phyloP scores from a whole-genome alignment of 1,284 basidiomycete species.

The Sutorius eximius region DNA sequence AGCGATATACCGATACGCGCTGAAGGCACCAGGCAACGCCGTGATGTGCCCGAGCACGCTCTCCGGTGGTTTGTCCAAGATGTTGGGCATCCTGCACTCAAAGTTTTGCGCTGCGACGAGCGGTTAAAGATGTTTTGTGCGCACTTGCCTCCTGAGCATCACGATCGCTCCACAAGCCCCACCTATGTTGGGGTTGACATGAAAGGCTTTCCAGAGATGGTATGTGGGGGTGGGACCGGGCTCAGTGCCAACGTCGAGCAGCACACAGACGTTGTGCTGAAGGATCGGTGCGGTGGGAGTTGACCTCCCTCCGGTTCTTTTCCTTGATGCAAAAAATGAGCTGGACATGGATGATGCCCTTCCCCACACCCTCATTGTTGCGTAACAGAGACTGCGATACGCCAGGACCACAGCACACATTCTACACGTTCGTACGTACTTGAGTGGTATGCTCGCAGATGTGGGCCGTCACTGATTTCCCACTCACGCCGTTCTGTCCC shows the following conservation, averaged over 20 bases:
- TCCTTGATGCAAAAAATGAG: constrained; percentile 95
- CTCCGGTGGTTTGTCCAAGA: constrained; percentile 87
- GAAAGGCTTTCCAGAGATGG: constrained; percentile 96
- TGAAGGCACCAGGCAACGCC: constrained; percentile 91
- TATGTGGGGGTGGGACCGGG: constrained; percentile 90
- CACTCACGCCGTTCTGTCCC: constrained; percentile 75
- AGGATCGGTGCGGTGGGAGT: constrained; percentile 81
- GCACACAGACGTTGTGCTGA: constrained; percentile 87
- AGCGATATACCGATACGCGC: constrained; percentile 89
- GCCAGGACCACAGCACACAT: constrained; percentile 11
- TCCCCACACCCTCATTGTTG: constrained; percentile 83
- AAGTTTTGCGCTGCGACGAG: constrained; percentile 93
- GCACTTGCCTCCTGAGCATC: constrained; percentile 83
- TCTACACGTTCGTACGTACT: constrained; percentile 44
- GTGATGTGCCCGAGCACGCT: constrained; percentile 90
- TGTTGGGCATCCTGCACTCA: constrained; percentile 97
- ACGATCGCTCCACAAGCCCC: constrained; percentile 98
- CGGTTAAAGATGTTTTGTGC: constrained; percentile 76
- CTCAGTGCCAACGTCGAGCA: constrained; percentile 94
- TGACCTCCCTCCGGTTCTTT: constrained; percentile 91
- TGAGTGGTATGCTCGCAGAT: constrained; percentile 95
- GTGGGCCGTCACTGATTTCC: constrained; percentile 85
- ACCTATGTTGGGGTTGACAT: constrained; percentile 93
- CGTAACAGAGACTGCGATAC: constrained; percentile 70
- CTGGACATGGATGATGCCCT: constrained; percentile 84